Evolutionary conservation across 2,329 filamentous ascomycete genomes (phyloP).

Genomic region (Clonostachys rhizophaga): DNA sequence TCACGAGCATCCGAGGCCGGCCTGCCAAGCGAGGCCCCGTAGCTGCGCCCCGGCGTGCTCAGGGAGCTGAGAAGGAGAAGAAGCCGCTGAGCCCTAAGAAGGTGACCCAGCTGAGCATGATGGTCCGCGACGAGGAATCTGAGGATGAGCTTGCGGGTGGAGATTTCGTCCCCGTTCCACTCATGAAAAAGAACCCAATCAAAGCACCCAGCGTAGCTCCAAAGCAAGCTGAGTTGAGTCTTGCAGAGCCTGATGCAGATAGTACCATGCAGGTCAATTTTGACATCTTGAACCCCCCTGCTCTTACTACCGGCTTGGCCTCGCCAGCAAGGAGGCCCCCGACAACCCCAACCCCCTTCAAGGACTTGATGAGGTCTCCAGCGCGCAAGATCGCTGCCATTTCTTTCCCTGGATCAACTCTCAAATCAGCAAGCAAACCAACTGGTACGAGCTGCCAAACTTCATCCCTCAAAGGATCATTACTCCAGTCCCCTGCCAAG

Average conservation of each 20-base stretch:
- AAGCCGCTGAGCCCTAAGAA: conserved; percentile 62
- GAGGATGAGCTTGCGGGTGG: conserved; percentile 56
- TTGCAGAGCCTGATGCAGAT: conserved; percentile 3
- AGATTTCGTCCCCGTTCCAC: conserved; percentile 44
- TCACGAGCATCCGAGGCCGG: conserved; percentile 27
- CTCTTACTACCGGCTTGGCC: conserved; percentile 20
- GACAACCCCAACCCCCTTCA: conserved; percentile 46
- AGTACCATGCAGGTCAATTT: conserved; percentile 16
- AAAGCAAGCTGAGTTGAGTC: not conserved
- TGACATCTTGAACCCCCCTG: conserved; percentile 22
- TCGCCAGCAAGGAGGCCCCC: conserved; percentile 54
- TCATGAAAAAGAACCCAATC: conserved; percentile 50
- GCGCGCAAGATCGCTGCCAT: conserved; percentile 36
- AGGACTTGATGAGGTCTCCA: conserved; percentile 51
- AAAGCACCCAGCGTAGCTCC: conserved; percentile 32
- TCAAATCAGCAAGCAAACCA: conserved; percentile 14
- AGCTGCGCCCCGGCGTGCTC: not conserved
- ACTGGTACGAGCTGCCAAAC: conserved; percentile 7
- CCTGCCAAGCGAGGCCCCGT: conserved; percentile 33
- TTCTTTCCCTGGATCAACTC: conserved; percentile 22
- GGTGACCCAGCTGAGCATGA: conserved; percentile 48
- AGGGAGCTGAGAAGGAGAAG: conserved; percentile 20
- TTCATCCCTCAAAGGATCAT: conserved; percentile 29
- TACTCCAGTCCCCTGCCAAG: conserved; percentile 47
- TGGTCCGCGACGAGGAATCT: conserved; percentile 39